These are phyloP conservation scores for Podila epicladia DNA, from an alignment of 192 early-diverging fungal genomes.

Conservation along the genomic window DNA sequence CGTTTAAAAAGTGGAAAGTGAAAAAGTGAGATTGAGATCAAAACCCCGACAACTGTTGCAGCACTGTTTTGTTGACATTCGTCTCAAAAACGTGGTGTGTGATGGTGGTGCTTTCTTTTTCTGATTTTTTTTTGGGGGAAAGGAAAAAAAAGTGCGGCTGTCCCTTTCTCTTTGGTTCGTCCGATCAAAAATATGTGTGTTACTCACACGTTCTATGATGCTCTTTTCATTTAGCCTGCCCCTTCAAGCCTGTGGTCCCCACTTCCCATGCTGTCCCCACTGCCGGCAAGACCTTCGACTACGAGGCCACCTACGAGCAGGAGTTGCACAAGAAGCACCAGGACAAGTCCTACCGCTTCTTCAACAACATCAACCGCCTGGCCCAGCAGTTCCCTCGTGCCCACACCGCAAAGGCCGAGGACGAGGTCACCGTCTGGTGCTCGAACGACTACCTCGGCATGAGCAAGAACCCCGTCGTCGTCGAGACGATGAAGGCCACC, in stretches of 20 bases:
- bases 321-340: slow-evolving; percentile 96
- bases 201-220: neutral
- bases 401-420: slow-evolving; percentile 85
- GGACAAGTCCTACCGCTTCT: slow-evolving; percentile 98
- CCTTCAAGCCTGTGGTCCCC: slow-evolving; percentile 51
- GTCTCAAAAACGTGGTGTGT: no score
- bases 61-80: slow-evolving; percentile 8
- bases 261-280: slow-evolving; percentile 49
- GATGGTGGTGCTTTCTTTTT: no score
- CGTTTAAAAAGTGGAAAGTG: neutral
- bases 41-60: no score
- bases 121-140: no score
- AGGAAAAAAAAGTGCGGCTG: no score
- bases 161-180: no score
- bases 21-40: no score
- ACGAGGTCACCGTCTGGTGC: slow-evolving; percentile 98
- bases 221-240: slow-evolving; percentile 26
- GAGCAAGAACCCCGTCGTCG: slow-evolving; percentile 87
- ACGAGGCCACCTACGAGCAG: slow-evolving; percentile 85
- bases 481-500: slow-evolving; percentile 93
- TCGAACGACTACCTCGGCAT: slow-evolving; percentile 99
- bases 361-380: slow-evolving; percentile 99
- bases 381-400: slow-evolving; percentile 93
- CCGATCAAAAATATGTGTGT: no score
- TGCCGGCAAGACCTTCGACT: slow-evolving; percentile 77